These are phyloP conservation scores for Blastobotrys ciferrii DNA, from an alignment of 1,139 yeast genomes.

Conservation along the genomic window DNA sequence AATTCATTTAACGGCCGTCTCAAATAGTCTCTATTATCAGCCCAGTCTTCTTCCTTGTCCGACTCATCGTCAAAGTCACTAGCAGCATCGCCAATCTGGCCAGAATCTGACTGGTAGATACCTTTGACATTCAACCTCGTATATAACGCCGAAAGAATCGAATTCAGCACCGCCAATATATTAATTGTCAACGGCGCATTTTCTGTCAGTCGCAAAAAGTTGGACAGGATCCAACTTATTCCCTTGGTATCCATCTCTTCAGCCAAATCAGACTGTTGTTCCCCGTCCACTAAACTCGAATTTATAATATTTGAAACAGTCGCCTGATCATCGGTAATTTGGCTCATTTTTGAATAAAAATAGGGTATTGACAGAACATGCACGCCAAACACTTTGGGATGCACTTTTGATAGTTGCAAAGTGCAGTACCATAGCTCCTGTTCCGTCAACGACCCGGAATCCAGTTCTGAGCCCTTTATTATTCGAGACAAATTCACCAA, in stretches of 20 bases:
- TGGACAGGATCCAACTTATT: constrained; percentile 11
- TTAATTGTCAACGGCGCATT: constrained; percentile 1
- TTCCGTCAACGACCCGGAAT: not conserved
- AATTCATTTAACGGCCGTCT: constrained; percentile 3
- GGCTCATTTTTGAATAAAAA: constrained; percentile 1
- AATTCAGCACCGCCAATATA: not conserved
- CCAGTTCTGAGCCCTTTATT: not conserved
- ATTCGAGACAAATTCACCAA: not conserved
- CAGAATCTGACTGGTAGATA: not conserved
- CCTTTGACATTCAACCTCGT: not conserved
- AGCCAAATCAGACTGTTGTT: not conserved
- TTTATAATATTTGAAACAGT: not conserved
- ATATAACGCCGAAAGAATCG: not conserved
- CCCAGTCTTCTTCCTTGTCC: not conserved
- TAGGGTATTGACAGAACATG: constrained; percentile 3
- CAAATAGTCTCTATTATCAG: not conserved
- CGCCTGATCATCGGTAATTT: not conserved
- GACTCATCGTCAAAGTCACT: not conserved
- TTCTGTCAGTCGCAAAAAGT: not conserved
- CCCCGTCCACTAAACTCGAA: not conserved
- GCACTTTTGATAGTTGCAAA: not conserved
- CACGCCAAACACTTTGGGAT: not conserved
- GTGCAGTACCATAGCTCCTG: constrained; percentile 5
- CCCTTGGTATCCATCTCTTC: not conserved
- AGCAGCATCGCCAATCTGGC: not conserved